Evolutionary conservation across 2,329 filamentous ascomycete genomes (phyloP).

Genomic region (Leptographium wingfieldii): DNA sequence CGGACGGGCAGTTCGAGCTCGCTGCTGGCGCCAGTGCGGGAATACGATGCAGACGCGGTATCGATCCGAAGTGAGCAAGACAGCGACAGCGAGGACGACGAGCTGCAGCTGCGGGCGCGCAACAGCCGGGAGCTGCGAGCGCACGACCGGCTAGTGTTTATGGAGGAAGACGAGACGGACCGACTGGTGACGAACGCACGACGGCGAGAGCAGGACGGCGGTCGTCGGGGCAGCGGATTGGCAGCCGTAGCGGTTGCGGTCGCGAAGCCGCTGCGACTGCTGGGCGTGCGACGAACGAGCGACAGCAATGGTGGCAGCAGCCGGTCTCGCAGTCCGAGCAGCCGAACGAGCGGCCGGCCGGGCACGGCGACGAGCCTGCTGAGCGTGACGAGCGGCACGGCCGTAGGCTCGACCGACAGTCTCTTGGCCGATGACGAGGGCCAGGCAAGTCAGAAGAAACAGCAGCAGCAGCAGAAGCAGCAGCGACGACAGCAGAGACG

Average conservation of each 20-base stretch:
- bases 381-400: background rate
- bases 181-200: constrained; percentile 43
- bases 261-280: constrained; percentile 30
- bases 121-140: constrained; percentile 58
- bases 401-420: constrained; percentile 2
- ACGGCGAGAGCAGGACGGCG: constrained; percentile 33
- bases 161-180: constrained; percentile 64
- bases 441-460: background rate
- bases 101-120: constrained; percentile 50
- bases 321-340: constrained; percentile 18
- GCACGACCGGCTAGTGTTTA: constrained; percentile 56
- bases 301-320: background rate
- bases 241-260: constrained; percentile 30
- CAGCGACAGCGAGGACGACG: constrained; percentile 64
- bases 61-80: constrained; percentile 61
- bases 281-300: constrained; percentile 24
- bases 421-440: background rate
- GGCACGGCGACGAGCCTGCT: background rate
- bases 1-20: background rate
- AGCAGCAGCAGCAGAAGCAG: constrained; percentile 18
- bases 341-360: background rate
- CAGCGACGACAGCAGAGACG: constrained; percentile 34
- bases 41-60: constrained; percentile 56
- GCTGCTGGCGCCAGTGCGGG: constrained; percentile 45
- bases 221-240: constrained; percentile 36